A percentile compares a stretch with the other conserved stretches of the same genome.
These are phyloP conservation scores for Lentinula sp. DNA, from an alignment of 768 basidiomycete species.

Conservation along the genomic window DNA sequence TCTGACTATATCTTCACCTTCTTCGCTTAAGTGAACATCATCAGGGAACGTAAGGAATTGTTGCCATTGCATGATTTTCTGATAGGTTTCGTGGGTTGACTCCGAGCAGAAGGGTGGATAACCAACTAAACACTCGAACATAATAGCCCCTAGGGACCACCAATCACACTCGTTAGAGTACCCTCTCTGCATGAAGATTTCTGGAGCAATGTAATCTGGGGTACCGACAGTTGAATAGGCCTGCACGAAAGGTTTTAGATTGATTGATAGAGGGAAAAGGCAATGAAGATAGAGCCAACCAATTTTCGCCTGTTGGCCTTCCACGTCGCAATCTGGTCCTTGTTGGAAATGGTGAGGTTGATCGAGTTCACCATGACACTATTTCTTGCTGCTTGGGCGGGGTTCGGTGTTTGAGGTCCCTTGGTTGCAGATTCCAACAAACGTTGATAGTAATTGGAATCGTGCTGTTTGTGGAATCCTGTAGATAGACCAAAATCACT, in stretches of 20 bases:
- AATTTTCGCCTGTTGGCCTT: conserved; percentile 96
- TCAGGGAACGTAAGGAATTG: conserved; percentile 85
- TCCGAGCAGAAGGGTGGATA: conserved; percentile 95
- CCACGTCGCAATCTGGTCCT: conserved; percentile 96
- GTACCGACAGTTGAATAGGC: conserved; percentile 98
- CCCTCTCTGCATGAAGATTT: conserved; percentile 95
- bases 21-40: conserved; percentile 86
- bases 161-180: conserved; percentile 98
- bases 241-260: conserved; percentile 27
- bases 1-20: conserved; percentile 85
- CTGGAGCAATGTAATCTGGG: conserved; percentile 85
- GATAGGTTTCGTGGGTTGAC: conserved; percentile 94
- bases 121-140: conserved; percentile 97
- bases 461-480: conserved; percentile 98
- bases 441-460: conserved; percentile 90
- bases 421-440: conserved; percentile 64
- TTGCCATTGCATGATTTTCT: conserved; percentile 96
- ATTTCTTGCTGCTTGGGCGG: conserved; percentile 62
- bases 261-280: background rate
- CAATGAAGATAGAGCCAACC: conserved; percentile 34
- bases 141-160: conserved; percentile 97
- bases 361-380: conserved; percentile 98
- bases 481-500: conserved; percentile 99
- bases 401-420: conserved; percentile 33
- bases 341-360: conserved; percentile 90